phyloP scores from a whole-genome alignment of 306 rosid genomes.

The Pyrus betulifolia region DNA sequence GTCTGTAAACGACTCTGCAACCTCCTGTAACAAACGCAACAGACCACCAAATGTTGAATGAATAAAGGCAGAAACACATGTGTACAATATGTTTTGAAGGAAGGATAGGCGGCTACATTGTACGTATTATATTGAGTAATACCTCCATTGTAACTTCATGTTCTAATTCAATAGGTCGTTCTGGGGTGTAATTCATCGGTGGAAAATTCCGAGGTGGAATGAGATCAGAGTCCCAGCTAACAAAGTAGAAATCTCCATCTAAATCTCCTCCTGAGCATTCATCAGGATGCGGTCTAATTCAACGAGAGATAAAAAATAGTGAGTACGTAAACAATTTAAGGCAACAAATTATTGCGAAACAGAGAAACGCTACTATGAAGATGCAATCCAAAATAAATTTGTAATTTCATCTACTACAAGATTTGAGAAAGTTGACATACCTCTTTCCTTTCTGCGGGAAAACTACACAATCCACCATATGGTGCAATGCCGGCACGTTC shows the following conservation, averaged over 20 bases:
- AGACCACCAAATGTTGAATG: not conserved
- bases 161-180: conserved; percentile 2
- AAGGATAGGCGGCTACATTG: not conserved
- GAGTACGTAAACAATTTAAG: not conserved
- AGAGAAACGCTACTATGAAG: not conserved
- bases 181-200: conserved; percentile 23
- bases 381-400: not conserved
- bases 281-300: conserved; percentile 34
- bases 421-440: conserved; percentile 1
- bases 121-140: not conserved
- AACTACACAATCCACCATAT: conserved; percentile 39
- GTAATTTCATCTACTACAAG: not conserved
- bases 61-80: not conserved
- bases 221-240: conserved; percentile 39
- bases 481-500: conserved; percentile 27
- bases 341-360: not conserved
- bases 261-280: conserved; percentile 47
- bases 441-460: conserved; percentile 38
- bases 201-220: conserved; percentile 7
- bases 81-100: not conserved
- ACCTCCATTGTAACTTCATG: conserved; percentile 39
- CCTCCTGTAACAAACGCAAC: conserved; percentile 15
- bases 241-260: conserved; percentile 38
- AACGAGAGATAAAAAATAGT: not conserved
- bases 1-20: conserved; percentile 27